Evolutionary conservation across 345 rosid species (phyloP).

Genomic region (Lumnitzera littorea): DNA sequence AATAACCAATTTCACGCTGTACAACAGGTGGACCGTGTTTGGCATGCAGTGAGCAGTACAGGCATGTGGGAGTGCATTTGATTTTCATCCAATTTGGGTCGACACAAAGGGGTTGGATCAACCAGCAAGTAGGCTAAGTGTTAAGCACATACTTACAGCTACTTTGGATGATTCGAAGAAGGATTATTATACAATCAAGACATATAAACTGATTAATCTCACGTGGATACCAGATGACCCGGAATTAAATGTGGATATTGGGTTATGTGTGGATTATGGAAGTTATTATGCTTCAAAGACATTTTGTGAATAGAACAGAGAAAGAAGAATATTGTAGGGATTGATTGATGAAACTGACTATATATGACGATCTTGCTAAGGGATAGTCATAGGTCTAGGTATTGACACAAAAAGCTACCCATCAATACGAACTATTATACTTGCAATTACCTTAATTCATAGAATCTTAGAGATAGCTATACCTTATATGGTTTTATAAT

Average conservation of each 20-base stretch:
- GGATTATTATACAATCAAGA: slow-evolving; percentile 76
- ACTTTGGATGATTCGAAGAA: slow-evolving; percentile 69
- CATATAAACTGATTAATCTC: slow-evolving; percentile 44
- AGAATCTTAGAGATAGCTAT: too few relatives aligned
- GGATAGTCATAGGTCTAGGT: slow-evolving; percentile 99
- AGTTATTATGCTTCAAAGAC: slow-evolving; percentile 85
- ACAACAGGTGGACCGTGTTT: slow-evolving; percentile 28
- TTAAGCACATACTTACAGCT: slow-evolving; percentile 81
- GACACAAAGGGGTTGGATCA: slow-evolving; percentile 57
- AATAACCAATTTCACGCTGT: slow-evolving; percentile 50
- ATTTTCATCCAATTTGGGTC: slow-evolving; percentile 71
- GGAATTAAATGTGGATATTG: slow-evolving; percentile 68
- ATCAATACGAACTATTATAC: neutral
- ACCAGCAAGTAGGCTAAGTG: slow-evolving; percentile 49
- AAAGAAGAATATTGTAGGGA: slow-evolving; percentile 80
- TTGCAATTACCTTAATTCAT: too few relatives aligned
- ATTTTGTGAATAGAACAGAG: slow-evolving; percentile 59
- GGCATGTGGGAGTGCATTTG: slow-evolving; percentile 99
- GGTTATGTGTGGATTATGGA: slow-evolving; percentile 74
- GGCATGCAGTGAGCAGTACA: slow-evolving; percentile 71
- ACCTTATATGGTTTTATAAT: too few relatives aligned
- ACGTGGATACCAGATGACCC: slow-evolving; percentile 87
- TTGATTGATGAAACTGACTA: slow-evolving; percentile 94
- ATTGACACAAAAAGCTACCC: too few relatives aligned
- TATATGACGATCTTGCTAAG: slow-evolving; percentile 48